A percentile compares a stretch with the other conserved stretches of the same genome.
Evolutionary conservation across 2,329 filamentous ascomycete species (phyloP).

Genomic region (Xylaria sp.): DNA sequence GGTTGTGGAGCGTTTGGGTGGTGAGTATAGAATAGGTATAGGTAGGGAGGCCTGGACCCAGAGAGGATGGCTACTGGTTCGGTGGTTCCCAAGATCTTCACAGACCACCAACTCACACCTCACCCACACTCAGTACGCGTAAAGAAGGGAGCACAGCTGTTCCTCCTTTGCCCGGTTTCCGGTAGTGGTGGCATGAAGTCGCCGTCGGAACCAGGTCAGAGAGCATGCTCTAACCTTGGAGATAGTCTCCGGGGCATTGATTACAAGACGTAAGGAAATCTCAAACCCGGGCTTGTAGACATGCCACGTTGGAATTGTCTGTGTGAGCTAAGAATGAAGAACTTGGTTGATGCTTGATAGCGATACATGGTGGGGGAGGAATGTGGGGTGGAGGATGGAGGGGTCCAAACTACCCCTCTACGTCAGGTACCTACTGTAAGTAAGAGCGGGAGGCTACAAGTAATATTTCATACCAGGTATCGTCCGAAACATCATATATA

Average conservation of each 20-base stretch:
- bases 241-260: slow-evolving; percentile 10
- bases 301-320: slow-evolving; percentile 31
- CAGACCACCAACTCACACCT: slow-evolving; percentile 9
- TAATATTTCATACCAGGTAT: too few species aligned
- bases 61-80: slow-evolving; percentile 24
- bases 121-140: not conserved
- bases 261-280: slow-evolving; percentile 30
- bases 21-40: not conserved
- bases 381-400: slow-evolving; percentile 3
- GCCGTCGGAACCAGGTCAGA: slow-evolving; percentile 33
- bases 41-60: slow-evolving; percentile 4
- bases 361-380: not conserved
- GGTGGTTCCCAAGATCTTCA: slow-evolving; percentile 20
- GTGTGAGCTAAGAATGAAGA: slow-evolving; percentile 24
- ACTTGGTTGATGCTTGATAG: slow-evolving; percentile 21
- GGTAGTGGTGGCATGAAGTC: slow-evolving; percentile 28
- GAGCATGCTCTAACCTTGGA: slow-evolving; percentile 16
- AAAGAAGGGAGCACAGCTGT: slow-evolving; percentile 16
- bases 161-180: slow-evolving; percentile 28
- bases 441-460: too few species aligned
- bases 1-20: slow-evolving; percentile 22
- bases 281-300: slow-evolving; percentile 13
- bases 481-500: not conserved
- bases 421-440: too few species aligned
- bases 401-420: too few species aligned